Evolutionary conservation across 192 early-diverging fungal genomes (phyloP).

Genomic region (Gamsiella multidivaricata): DNA sequence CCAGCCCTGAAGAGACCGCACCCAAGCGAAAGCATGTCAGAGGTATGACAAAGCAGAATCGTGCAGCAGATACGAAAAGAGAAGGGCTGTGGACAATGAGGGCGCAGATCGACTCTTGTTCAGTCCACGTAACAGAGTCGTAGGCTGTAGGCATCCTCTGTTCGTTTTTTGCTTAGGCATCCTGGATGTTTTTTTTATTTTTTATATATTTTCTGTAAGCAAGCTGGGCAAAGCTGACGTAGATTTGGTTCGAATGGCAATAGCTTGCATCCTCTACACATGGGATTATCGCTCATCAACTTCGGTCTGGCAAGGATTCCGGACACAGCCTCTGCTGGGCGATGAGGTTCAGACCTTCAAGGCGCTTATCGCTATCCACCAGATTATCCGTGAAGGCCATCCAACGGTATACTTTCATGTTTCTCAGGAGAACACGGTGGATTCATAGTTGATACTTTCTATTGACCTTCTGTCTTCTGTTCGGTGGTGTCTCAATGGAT

Average conservation of each 20-base stretch:
- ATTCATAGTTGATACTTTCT: no score
- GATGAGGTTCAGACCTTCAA: slow-evolving; percentile 97
- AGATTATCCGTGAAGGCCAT: slow-evolving; percentile 94
- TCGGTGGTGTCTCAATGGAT: no score
- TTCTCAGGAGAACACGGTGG: no score
- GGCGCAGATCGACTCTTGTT: no score
- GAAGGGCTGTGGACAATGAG: neutral
- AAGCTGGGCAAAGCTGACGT: no score
- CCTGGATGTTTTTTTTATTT: no score
- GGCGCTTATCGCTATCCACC: slow-evolving; percentile 93
- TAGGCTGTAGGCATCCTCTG: no score
- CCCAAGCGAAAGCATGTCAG: slow-evolving; percentile 98
- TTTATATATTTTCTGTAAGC: no score
- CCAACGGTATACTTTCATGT: slow-evolving; percentile 64
- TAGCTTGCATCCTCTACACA: slow-evolving; percentile 93
- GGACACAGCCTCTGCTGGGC: slow-evolving; percentile 84
- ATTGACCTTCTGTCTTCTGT: neutral
- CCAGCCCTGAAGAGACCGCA: slow-evolving; percentile 87
- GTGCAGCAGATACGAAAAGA: neutral
- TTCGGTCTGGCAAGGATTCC: slow-evolving; percentile 87
- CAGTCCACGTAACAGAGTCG: neutral
- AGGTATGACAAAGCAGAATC: slow-evolving; percentile 50
- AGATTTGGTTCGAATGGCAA: no score
- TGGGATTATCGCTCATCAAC: slow-evolving; percentile 91
- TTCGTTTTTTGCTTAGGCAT: no score